Percentiles rank a stretch among this genome's conserved stretches.
Evolutionary conservation across 306 rosid species (phyloP).

Genomic region (Astragalus membranaceus): DNA sequence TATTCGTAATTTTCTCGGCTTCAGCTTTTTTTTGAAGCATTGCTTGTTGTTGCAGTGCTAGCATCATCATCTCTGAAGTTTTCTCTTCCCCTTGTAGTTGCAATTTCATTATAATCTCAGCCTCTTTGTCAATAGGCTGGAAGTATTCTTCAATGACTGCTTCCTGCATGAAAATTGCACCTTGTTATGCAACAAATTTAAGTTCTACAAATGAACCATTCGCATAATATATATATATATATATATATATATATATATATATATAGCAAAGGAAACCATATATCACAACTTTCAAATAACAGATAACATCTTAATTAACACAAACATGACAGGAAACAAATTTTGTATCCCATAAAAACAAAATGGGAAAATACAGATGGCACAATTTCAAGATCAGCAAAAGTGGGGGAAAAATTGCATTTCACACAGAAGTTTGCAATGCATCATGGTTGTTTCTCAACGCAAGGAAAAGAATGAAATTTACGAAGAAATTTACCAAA

Average conservation of each 20-base stretch:
- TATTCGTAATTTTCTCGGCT: constrained; percentile 27
- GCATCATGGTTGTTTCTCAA: background rate
- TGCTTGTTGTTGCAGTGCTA: constrained; percentile 64
- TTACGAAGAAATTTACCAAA: background rate
- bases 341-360: background rate
- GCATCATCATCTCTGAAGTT: constrained; percentile 55
- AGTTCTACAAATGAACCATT: constrained; percentile 3
- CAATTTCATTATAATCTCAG: constrained; percentile 60
- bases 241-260: background rate
- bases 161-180: constrained; percentile 48
- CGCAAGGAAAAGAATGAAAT: background rate
- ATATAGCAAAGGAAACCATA: background rate
- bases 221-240: background rate
- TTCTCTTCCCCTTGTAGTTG: constrained; percentile 76
- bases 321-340: background rate
- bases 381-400: background rate
- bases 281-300: background rate
- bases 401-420: background rate
- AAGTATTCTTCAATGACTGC: constrained; percentile 78
- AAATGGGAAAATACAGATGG: background rate
- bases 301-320: constrained; percentile 6
- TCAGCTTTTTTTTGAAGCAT: constrained; percentile 36
- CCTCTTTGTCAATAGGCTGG: constrained; percentile 82
- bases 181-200: constrained; percentile 18
- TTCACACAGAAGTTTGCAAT: background rate